phyloP scores from a whole-genome alignment of 1,284 basidiomycete species.

The Phylloboletellus chloephorus region DNA sequence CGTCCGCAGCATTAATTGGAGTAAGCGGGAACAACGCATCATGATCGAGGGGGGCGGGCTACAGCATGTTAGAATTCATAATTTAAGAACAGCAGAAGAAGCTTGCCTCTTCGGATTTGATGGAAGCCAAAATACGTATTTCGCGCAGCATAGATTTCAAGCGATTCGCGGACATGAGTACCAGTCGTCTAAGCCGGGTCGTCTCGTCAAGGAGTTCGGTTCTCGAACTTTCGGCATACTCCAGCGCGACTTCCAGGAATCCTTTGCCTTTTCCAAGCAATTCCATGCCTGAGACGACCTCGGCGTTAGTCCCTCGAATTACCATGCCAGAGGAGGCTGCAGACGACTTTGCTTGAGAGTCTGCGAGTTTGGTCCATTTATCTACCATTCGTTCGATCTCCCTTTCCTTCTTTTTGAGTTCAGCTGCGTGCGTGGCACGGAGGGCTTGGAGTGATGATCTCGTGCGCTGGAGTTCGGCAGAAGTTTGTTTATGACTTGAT shows the following conservation, averaged over 20 bases:
- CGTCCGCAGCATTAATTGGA: conserved; percentile 46
- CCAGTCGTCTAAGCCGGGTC: conserved; percentile 58
- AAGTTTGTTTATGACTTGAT: conserved; percentile 61
- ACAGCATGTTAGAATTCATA: conserved; percentile 12
- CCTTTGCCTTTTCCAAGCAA: conserved; percentile 47
- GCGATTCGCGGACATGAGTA: conserved; percentile 67
- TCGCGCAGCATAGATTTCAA: conserved; percentile 51
- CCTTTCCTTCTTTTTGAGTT: conserved; percentile 77
- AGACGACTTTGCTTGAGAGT: conserved; percentile 54
- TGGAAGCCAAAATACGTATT: conserved; percentile 34
- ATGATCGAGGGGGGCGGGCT: conserved; percentile 26
- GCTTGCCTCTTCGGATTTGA: conserved; percentile 44
- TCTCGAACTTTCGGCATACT: conserved; percentile 68
- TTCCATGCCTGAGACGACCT: conserved; percentile 45
- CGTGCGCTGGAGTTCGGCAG: conserved; percentile 62
- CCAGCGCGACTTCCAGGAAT: conserved; percentile 65
- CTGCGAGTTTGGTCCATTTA: conserved; percentile 68
- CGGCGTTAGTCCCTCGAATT: conserved; percentile 49
- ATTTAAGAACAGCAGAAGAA: conserved; percentile 6
- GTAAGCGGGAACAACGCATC: conserved; percentile 57
- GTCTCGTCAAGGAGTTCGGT: conserved; percentile 68
- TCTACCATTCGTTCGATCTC: conserved; percentile 77
- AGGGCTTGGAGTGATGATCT: conserved; percentile 58
- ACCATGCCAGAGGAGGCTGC: conserved; percentile 44
- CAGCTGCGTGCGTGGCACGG: conserved; percentile 61